Evolutionary conservation across 2,329 filamentous ascomycete genomes (phyloP).

Genomic region (Leptodontidium sp.): DNA sequence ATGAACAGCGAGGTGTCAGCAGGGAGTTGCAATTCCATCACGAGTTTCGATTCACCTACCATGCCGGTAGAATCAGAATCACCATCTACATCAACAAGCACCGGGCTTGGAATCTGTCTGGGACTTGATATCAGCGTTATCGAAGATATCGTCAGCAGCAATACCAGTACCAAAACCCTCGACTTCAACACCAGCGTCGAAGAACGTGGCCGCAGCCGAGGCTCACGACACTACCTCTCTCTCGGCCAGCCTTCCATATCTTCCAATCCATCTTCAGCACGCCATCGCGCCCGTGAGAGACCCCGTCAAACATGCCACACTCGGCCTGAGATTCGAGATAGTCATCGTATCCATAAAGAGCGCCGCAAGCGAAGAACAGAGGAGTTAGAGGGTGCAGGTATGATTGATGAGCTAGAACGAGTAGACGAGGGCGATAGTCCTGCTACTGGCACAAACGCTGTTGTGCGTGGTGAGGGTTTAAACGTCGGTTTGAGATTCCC

Average conservation of each 20-base stretch:
- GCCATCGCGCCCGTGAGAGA: not conserved
- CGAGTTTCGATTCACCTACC: conserved; percentile 11
- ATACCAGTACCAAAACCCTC: not conserved
- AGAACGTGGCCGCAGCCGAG: conserved; percentile 21
- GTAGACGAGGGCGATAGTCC: conserved; percentile 25
- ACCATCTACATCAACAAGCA: not conserved
- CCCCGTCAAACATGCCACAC: not conserved
- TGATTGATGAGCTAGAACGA: conserved; percentile 24
- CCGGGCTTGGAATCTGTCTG: not conserved
- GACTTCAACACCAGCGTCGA: not conserved
- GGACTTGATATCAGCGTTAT: not conserved
- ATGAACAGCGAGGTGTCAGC: conserved; percentile 39
- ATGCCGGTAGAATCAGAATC: not conserved
- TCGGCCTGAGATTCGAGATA: conserved; percentile 20
- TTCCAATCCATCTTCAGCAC: not conserved
- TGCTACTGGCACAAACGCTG: conserved; percentile 1
- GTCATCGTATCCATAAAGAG: conserved; percentile 26
- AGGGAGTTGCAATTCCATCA: conserved; percentile 23
- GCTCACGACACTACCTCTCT: conserved; percentile 31
- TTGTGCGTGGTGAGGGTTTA: not conserved
- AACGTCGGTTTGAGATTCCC: conserved; percentile 22
- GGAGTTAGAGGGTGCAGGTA: conserved; percentile 4
- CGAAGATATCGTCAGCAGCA: not conserved
- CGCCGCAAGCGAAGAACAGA: conserved; percentile 20
- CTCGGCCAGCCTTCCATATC: conserved; percentile 6